Evolutionary conservation across 768 basidiomycete species (phyloP), one percentile per base, ranked within the genome.

Genomic region (Crucibulum laeve): DNA sequence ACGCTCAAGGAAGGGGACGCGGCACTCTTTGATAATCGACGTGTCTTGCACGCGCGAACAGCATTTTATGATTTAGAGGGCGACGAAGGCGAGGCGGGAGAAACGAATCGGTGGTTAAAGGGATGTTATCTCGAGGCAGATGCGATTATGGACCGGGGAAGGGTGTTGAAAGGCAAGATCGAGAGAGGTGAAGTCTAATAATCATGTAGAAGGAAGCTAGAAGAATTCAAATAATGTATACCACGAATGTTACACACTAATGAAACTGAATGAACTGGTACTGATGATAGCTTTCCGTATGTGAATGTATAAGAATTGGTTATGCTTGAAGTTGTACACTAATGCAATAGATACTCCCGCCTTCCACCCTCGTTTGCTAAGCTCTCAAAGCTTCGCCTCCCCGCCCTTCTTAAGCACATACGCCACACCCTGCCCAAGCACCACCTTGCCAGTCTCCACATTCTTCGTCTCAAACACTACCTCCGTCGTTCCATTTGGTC

Each of bases 21-120:
- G 4, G 91, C 88, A 15, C 40, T 95, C 7, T 99, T 99, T 52
- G 94, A 97, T 57, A 99, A 98, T 55, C 72, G 93, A 19, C 71
- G 95, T 13, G 80, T 95, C 3, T 60, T 97, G 47, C 95, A 99
- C 60, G 91, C 88, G 0, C 69, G 95, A 18, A 87, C 83, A 1
- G 84, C 82, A 10, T 98, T 97, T 56, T 68, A 74, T 25, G 66
- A 69, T 21, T 55, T 53, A 41, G 62, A 57, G 13, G 67, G 55
- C 4, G 46, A 46, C 22, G 62, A 56, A 8, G 60, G 50, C 25
- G 60, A 53, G 14, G 70, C 76, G 21, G 77, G 74, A 25, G 76
- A 76, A 44, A 63, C 77, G 15, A 81, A 74, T 53, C 65, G 94
- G 41, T 96, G 94, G 94, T 65, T 97, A 42, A 96, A 96, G 64